A percentile compares a stretch with the other conserved stretches of the same genome.
phyloP scores from a whole-genome alignment of 78 protist genomes.

The Chrysochromulina parva region DNA sequence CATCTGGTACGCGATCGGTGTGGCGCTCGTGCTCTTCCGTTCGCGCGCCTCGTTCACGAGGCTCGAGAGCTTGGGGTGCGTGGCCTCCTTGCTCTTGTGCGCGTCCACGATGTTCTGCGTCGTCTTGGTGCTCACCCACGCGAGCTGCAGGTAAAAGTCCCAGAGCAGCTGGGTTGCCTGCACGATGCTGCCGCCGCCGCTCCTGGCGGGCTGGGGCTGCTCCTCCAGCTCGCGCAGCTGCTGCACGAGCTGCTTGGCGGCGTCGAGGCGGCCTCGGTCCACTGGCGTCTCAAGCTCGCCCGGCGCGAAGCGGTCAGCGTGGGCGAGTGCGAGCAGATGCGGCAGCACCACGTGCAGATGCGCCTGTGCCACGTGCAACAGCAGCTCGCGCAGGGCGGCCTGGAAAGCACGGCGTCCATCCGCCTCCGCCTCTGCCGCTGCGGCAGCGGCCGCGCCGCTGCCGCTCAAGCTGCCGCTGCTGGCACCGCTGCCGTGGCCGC shows the following conservation, averaged over 20 bases:
- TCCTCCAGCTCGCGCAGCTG: too few species aligned
- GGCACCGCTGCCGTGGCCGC: neutral
- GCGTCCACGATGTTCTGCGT: neutral
- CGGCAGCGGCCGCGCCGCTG: too few species aligned
- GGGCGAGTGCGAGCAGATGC: neutral
- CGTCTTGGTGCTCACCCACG: neutral
- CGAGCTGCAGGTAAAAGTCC: neutral
- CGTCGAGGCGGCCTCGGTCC: neutral
- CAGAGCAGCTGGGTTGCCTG: neutral
- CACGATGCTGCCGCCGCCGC: neutral
- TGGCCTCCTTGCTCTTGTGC: too few species aligned
- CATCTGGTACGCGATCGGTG: too few species aligned
- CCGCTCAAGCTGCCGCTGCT: too few species aligned
- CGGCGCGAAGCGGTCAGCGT: neutral
- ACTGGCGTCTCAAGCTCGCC: neutral
- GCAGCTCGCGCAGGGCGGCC: neutral
- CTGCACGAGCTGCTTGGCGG: neutral
- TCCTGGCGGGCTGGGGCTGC: too few species aligned
- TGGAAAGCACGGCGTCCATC: neutral
- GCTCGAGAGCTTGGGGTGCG: too few species aligned
- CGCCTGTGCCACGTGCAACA: neutral
- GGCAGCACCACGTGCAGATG: conserved; percentile 29
- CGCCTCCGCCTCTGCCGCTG: too few species aligned
- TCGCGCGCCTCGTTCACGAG: too few species aligned
- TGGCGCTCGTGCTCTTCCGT: too few species aligned